These are phyloP conservation scores for Oryza coarctata DNA, from an alignment of 176 grass and related monocot species.

Conservation along the genomic window DNA sequence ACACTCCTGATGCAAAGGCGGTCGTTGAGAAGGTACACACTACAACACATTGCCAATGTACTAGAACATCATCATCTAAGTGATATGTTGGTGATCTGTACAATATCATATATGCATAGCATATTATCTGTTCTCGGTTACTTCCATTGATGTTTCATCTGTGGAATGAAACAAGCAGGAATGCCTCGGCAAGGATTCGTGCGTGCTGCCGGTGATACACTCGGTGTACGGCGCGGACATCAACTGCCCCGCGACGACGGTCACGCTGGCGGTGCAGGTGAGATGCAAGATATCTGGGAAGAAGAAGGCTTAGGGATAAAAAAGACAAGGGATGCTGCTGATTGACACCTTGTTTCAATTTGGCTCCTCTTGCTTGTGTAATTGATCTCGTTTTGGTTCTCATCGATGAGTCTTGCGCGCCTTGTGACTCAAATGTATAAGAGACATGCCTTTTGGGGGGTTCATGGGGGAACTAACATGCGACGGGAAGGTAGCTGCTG, in stretches of 20 bases:
- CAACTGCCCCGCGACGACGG: conserved; percentile 51
- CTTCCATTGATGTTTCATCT: background rate
- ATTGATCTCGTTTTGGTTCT: conserved; percentile 26
- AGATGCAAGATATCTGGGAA: conserved; percentile 47
- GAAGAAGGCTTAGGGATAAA: conserved; percentile 27
- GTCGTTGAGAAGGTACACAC: conserved; percentile 65
- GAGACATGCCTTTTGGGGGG: conserved; percentile 23
- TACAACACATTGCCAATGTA: background rate
- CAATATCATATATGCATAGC: background rate
- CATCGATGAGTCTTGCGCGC: background rate
- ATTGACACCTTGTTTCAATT: conserved; percentile 1
- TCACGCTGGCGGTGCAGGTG: conserved; percentile 70
- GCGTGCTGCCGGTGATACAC: conserved; percentile 48
- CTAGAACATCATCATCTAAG: background rate
- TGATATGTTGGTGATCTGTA: background rate
- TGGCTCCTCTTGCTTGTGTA: background rate
- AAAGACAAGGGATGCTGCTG: background rate
- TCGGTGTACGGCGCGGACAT: conserved; percentile 54
- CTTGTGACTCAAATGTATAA: background rate
- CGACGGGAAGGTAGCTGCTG: conserved; percentile 6
- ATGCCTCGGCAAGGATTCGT: conserved; percentile 67
- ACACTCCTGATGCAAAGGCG: conserved; percentile 43
- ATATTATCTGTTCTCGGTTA: conserved; percentile 2
- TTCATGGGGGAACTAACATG: conserved; percentile 23
- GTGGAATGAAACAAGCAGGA: conserved; percentile 41